These are phyloP conservation scores for Podila epigama DNA, from an alignment of 192 early-diverging fungal species.

Conservation along the genomic window DNA sequence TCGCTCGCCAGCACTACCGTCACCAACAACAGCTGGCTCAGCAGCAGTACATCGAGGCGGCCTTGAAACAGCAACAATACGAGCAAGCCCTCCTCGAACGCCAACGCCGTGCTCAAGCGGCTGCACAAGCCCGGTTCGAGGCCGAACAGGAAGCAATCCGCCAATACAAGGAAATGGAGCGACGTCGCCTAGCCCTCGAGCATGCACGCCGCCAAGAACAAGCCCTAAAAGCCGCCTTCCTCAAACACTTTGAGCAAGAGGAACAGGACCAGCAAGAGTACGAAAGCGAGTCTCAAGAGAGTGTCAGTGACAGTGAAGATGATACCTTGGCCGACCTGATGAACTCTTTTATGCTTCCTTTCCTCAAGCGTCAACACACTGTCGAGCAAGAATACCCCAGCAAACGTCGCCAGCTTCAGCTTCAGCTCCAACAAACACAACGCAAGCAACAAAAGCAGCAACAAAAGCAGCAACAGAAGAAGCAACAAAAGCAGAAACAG, in stretches of 20 bases:
- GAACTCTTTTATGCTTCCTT: slow-evolving; percentile 35
- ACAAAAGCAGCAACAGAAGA: slow-evolving; percentile 17
- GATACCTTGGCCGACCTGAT: slow-evolving; percentile 15
- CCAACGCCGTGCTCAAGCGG: slow-evolving; percentile 9
- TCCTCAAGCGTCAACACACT: slow-evolving; percentile 42
- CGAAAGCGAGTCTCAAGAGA: slow-evolving; percentile 8
- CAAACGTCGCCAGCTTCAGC: slow-evolving; percentile 37
- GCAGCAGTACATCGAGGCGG: no score
- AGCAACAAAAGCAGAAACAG: not conserved
- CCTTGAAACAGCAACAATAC: not conserved
- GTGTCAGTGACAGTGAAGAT: not conserved
- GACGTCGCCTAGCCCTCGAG: slow-evolving; percentile 9
- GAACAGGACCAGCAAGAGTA: slow-evolving; percentile 13
- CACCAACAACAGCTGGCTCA: no score
- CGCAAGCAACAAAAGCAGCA: no score
- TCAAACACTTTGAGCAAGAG: slow-evolving; percentile 2
- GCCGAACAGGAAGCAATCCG: slow-evolving; percentile 39
- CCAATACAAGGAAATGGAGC: slow-evolving; percentile 22
- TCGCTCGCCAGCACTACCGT: slow-evolving; percentile 29
- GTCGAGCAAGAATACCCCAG: slow-evolving; percentile 18
- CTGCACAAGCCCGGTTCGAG: slow-evolving; percentile 28
- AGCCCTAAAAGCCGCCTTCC: slow-evolving; percentile 1
- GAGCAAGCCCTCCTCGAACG: not conserved
- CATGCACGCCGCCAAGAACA: slow-evolving; percentile 11
- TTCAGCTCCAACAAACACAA: no score